Percentiles rank a stretch among this genome's conserved stretches.
These are phyloP conservation scores for Hibiscus mutabilis DNA, from an alignment of 345 rosid genomes.

Conservation along the genomic window DNA sequence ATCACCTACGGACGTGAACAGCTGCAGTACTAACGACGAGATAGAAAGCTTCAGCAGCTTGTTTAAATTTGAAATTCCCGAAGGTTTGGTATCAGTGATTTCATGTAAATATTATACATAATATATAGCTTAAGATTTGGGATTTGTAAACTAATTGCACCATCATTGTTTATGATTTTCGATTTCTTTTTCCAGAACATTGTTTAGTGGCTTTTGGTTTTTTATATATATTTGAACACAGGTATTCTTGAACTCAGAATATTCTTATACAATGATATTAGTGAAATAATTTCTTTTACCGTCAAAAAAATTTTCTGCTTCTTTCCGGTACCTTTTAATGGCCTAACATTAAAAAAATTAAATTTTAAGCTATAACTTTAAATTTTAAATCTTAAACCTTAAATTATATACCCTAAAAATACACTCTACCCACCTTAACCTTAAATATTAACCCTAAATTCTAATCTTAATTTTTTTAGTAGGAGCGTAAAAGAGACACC, in stretches of 20 bases:
- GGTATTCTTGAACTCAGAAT: too few relatives aligned
- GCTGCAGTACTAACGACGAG: slow-evolving; percentile 57
- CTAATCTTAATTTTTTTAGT: too few relatives aligned
- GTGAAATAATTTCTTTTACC: not conserved
- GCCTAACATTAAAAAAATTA: too few relatives aligned
- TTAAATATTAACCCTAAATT: too few relatives aligned
- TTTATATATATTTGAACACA: too few relatives aligned
- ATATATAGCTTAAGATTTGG: not conserved
- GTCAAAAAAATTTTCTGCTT: too few relatives aligned
- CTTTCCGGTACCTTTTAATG: too few relatives aligned
- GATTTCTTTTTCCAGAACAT: not conserved
- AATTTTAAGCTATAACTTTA: too few relatives aligned
- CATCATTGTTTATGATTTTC: not conserved
- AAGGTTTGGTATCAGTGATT: slow-evolving; percentile 57
- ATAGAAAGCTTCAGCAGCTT: slow-evolving; percentile 66
- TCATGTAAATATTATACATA: slow-evolving; percentile 33
- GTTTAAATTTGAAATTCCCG: slow-evolving; percentile 70
- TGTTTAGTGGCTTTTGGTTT: not conserved
- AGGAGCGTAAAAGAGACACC: too few relatives aligned
- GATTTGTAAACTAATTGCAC: not conserved
- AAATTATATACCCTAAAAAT: too few relatives aligned
- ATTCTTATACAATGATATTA: not conserved
- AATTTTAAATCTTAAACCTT: too few relatives aligned
- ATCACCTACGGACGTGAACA: slow-evolving; percentile 38
- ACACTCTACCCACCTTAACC: too few relatives aligned